These are phyloP conservation scores for Pyricularia sp. DNA, from an alignment of 2,329 filamentous ascomycete species.

Conservation along the genomic window DNA sequence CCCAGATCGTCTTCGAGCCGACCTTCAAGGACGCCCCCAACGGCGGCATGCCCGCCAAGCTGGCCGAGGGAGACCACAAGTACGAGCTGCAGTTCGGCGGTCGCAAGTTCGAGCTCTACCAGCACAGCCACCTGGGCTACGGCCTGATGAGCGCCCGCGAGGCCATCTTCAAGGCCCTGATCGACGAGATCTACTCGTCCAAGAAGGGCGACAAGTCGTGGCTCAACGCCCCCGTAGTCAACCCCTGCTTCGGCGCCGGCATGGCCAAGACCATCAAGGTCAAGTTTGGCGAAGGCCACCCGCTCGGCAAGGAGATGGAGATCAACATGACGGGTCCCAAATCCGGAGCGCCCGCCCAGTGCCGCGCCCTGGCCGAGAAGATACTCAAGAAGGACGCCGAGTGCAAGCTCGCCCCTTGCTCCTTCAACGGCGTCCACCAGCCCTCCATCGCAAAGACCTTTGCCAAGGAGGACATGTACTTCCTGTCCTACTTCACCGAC, in stretches of 20 bases:
- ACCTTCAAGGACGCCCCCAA: conserved; percentile 63
- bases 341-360: conserved; percentile 66
- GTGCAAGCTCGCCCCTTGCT: conserved; percentile 81
- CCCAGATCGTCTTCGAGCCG: conserved; percentile 96
- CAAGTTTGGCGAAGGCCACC: conserved; percentile 51
- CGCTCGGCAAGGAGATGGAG: conserved; percentile 48
- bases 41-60: conserved; percentile 73
- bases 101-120: conserved; percentile 83
- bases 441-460: conserved; percentile 89
- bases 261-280: conserved; percentile 64
- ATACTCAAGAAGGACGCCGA: conserved; percentile 76
- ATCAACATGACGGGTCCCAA: conserved; percentile 83
- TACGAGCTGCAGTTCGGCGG: conserved; percentile 81
- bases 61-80: conserved; percentile 88
- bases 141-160: conserved; percentile 92
- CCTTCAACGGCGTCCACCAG: conserved; percentile 95
- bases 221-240: conserved; percentile 57
- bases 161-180: conserved; percentile 62
- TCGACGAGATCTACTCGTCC: conserved; percentile 57
- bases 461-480: conserved; percentile 78
- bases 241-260: conserved; percentile 78
- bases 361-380: conserved; percentile 78
- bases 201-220: conserved; percentile 50
- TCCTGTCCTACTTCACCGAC: conserved; percentile 98
- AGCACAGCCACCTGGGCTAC: conserved; percentile 95